A percentile compares a stretch with the other conserved stretches of the same genome.
phyloP scores from a whole-genome alignment of 164 flowering plant species.

The Stephania yunnanensis region DNA sequence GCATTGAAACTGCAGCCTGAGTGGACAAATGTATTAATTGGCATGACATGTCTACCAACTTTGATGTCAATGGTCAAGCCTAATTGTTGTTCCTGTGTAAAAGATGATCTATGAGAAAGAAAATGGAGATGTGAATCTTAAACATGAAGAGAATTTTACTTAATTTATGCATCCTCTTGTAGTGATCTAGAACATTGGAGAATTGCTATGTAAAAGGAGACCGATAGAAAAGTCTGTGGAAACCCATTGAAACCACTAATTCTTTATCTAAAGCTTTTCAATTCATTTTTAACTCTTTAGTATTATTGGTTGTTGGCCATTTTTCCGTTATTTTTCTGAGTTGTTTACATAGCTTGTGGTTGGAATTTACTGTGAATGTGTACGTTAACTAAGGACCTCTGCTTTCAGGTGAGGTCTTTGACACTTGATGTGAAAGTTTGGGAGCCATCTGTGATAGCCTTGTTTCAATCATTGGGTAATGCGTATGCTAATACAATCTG shows the following conservation, averaged over 20 bases:
- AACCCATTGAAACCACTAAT: background rate
- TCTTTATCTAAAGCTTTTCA: background rate
- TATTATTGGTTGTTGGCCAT: background rate
- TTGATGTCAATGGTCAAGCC: too few species aligned
- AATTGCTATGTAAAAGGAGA: background rate
- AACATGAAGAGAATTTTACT: too few species aligned
- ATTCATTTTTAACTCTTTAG: background rate
- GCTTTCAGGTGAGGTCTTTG: slow-evolving; percentile 83
- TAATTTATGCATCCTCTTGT: background rate
- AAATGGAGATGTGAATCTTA: too few species aligned
- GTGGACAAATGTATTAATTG: too few species aligned
- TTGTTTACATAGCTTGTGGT: background rate
- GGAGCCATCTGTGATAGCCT: slow-evolving; percentile 79
- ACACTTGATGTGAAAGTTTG: slow-evolving; percentile 91
- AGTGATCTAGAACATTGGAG: background rate
- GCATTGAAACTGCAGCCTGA: too few species aligned
- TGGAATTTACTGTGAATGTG: background rate
- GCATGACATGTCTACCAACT: too few species aligned
- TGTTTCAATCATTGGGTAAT: slow-evolving; percentile 87
- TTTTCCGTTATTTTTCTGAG: background rate
- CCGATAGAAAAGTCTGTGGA: background rate
- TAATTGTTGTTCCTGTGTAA: too few species aligned
- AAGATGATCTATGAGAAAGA: too few species aligned
- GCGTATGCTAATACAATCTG: slow-evolving; percentile 70
- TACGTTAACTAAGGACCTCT: background rate